phyloP scores from a whole-genome alignment of 768 basidiomycete genomes.

The Megacollybia marginata region DNA sequence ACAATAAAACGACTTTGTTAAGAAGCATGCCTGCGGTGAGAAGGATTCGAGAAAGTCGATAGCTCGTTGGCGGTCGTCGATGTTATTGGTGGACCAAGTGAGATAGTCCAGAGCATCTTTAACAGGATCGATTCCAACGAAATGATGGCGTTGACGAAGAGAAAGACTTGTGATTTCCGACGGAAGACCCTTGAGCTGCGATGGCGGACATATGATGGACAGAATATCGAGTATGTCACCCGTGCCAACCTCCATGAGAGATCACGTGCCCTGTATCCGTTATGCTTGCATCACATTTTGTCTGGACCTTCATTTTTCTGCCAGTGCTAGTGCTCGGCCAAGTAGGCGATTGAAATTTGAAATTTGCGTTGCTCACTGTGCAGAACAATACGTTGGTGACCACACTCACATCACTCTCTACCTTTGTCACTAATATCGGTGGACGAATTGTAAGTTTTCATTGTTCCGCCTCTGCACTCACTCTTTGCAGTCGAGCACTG shows the following conservation, averaged over 20 bases:
- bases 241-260: too few relatives aligned
- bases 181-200: too few relatives aligned
- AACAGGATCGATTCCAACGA: conserved; percentile 43
- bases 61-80: conserved; percentile 20
- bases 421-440: not conserved
- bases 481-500: not conserved
- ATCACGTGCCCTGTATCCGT: too few relatives aligned
- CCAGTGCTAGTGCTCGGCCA: too few relatives aligned
- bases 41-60: conserved; percentile 38
- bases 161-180: conserved; percentile 12
- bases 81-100: conserved; percentile 50
- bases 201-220: too few relatives aligned
- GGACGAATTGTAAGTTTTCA: not conserved
- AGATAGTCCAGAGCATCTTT: conserved; percentile 50
- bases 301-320: too few relatives aligned
- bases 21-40: not conserved
- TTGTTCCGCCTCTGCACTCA: too few relatives aligned
- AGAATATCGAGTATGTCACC: too few relatives aligned
- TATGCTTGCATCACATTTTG: too few relatives aligned
- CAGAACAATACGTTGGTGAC: too few relatives aligned
- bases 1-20: conserved; percentile 4
- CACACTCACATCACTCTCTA: not conserved
- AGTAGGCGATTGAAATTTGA: too few relatives aligned
- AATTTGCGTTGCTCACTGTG: too few relatives aligned
- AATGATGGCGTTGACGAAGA: conserved; percentile 58